Evolutionary conservation across 2,329 filamentous ascomycete species (phyloP).

Genomic region (Cordyceps tenuipes): DNA sequence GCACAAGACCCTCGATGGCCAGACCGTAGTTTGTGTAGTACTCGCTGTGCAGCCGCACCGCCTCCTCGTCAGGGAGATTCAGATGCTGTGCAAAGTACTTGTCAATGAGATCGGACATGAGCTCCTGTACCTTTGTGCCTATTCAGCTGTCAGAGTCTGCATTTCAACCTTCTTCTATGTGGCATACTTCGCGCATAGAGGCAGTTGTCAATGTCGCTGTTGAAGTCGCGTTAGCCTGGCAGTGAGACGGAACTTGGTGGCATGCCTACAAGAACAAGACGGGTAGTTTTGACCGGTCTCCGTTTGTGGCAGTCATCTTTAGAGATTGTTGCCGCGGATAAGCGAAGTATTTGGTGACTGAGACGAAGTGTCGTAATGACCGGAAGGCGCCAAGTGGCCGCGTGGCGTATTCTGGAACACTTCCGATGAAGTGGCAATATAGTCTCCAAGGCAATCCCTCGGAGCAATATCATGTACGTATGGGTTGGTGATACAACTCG

Average conservation of each 20-base stretch:
- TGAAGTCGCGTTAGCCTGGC: neutral
- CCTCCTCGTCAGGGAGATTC: slow-evolving; percentile 64
- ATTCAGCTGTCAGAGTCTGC: neutral
- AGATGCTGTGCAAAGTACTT: slow-evolving; percentile 60
- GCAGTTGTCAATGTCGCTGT: slow-evolving; percentile 97
- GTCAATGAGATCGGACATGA: slow-evolving; percentile 79
- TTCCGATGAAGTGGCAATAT: neutral
- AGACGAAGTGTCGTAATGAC: neutral
- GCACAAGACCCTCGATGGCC: slow-evolving; percentile 90
- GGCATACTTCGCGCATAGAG: slow-evolving; percentile 76
- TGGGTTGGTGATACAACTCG: neutral
- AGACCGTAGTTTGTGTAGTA: slow-evolving; percentile 96
- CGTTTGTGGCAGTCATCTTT: slow-evolving; percentile 27
- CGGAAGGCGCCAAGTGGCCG: neutral
- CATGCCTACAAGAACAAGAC: slow-evolving; percentile 35
- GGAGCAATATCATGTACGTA: neutral
- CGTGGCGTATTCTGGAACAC: neutral
- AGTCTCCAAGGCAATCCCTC: neutral
- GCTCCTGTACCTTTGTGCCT: slow-evolving; percentile 74
- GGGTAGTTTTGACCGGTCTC: slow-evolving; percentile 26
- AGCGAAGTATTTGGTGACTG: neutral
- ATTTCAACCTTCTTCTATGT: neutral
- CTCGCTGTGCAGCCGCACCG: slow-evolving; percentile 74
- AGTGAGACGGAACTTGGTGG: neutral
- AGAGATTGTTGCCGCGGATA: neutral